Percentiles rank a stretch among this genome's conserved stretches.
Conservation (phyloP, 2,329 filamentous ascomycete species). For the Epichloe aotearoae region DNA sequence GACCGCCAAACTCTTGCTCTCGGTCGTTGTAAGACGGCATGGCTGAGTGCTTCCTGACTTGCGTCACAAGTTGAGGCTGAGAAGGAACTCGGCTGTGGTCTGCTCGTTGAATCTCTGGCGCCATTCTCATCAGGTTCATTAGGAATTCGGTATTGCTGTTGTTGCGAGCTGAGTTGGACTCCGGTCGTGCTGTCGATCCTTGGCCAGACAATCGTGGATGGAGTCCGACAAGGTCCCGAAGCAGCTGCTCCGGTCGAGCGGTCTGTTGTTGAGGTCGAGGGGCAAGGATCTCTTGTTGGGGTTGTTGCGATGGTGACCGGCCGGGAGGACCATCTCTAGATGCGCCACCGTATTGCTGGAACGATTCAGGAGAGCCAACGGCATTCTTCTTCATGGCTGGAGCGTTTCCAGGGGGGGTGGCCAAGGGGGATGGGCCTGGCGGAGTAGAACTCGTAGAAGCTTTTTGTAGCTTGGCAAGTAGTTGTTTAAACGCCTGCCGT, state of each 20-base stretch:
- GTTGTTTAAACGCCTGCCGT: slow-evolving; percentile 71
- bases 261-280: slow-evolving; percentile 37
- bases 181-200: slow-evolving; percentile 28
- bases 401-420: slow-evolving; percentile 23
- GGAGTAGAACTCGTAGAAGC: slow-evolving; percentile 36
- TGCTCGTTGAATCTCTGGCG: slow-evolving; percentile 34
- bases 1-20: slow-evolving; percentile 29
- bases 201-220: slow-evolving; percentile 45
- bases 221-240: slow-evolving; percentile 47
- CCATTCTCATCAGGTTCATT: slow-evolving; percentile 62
- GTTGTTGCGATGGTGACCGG: slow-evolving; percentile 24
- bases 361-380: slow-evolving; percentile 34
- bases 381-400: slow-evolving; percentile 20
- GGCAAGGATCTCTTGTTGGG: slow-evolving; percentile 38
- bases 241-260: slow-evolving; percentile 43
- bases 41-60: slow-evolving; percentile 24
- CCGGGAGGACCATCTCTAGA: slow-evolving; percentile 31
- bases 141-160: slow-evolving; percentile 70
- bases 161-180: slow-evolving; percentile 29
- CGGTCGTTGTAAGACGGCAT: slow-evolving; percentile 34
- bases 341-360: slow-evolving; percentile 32
- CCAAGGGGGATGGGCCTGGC: slow-evolving; percentile 28
- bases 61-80: slow-evolving; percentile 7
- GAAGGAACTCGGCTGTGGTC: slow-evolving; percentile 27
- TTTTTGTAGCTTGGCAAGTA: slow-evolving; percentile 68